A percentile compares a stretch with the other conserved stretches of the same genome.
phyloP scores from a whole-genome alignment of 2,329 filamentous ascomycete genomes.

The Curvularia spicifera region DNA sequence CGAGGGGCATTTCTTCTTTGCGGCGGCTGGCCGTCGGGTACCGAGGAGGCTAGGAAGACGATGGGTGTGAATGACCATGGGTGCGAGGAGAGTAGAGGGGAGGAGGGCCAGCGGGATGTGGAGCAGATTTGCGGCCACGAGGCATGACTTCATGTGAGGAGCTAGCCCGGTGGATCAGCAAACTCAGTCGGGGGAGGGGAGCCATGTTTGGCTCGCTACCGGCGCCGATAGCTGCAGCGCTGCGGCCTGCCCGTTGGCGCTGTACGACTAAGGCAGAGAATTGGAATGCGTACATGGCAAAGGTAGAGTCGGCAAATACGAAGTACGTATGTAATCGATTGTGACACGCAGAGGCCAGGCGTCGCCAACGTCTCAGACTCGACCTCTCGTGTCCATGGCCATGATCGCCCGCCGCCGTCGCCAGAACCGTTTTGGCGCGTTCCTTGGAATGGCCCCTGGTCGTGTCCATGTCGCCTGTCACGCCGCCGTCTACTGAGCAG shows the following conservation, averaged over 20 bases:
- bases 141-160: conserved; percentile 31
- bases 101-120: conserved; percentile 5
- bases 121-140: conserved; percentile 22
- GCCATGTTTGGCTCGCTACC: conserved; percentile 37
- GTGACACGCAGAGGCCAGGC: too few species aligned
- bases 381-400: conserved; percentile 10
- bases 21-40: neutral
- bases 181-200: conserved; percentile 19
- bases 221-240: conserved; percentile 26
- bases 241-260: conserved; percentile 19
- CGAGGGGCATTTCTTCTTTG: neutral
- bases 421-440: conserved; percentile 1
- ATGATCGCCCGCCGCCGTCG: conserved; percentile 13
- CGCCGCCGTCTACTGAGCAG: neutral
- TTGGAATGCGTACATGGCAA: too few species aligned
- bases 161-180: conserved; percentile 32
- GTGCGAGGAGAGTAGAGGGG: neutral
- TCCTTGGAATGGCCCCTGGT: neutral
- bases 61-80: neutral
- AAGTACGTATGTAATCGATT: too few species aligned
- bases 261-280: neutral
- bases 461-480: too few species aligned
- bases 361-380: conserved; percentile 7
- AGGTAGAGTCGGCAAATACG: too few species aligned
- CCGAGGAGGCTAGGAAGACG: neutral